Base-by-base conservation (phyloP, 176 grass and related monocot species). In the Echinochloa phyllopogon region DNA sequence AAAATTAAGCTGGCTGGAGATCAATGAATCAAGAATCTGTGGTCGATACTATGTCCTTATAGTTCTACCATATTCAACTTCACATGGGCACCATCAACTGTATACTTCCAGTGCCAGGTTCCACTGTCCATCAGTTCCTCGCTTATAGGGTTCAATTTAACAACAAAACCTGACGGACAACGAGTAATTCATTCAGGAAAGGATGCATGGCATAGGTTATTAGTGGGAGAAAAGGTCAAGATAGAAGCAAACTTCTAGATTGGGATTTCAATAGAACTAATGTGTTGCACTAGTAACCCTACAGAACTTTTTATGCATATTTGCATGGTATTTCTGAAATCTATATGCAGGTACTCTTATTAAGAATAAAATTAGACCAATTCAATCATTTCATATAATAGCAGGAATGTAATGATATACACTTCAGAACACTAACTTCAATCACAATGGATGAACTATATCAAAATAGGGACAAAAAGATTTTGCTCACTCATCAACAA, bases 21-120 rank as follows among this genome's bases (percentile, higher is more conserved):
- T 69, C 64, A 86, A 87, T 72, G 90, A 85, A 88, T 89, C 78
- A 88, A 86, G 88, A 75, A 93, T 91, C 44, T 79, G 84, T 36
- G 23, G 39, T 48, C 75, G 71, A 80, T 77, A 72, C 48, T 20
- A 48, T 75, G 55, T 75, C 80, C 45, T 86, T 84, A 91, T 75
- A 85, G 43, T 37, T 92, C 80, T 67, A 98, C 72, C 96, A 96
- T 94, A 76, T 92, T 85, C 91, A 96, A 92, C 65, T 94, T 83
- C 58, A 99, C 88, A 77, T 91, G 80, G 12, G 82, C 74, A 9
- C 83, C 96, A 12, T 87, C 82, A 64, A 89, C 44, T 48, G 77
- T 53, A 55, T 96, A 99, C 80, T 96, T 84, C 96, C 96, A 96
- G 77, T 90, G 89, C 96, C 96, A 99, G 45, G 87, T 89, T 50